Evolutionary conservation across 2,329 filamentous ascomycete genomes (phyloP), one percentile per base, ranked within the genome.

Genomic region (Penicillium palitans): DNA sequence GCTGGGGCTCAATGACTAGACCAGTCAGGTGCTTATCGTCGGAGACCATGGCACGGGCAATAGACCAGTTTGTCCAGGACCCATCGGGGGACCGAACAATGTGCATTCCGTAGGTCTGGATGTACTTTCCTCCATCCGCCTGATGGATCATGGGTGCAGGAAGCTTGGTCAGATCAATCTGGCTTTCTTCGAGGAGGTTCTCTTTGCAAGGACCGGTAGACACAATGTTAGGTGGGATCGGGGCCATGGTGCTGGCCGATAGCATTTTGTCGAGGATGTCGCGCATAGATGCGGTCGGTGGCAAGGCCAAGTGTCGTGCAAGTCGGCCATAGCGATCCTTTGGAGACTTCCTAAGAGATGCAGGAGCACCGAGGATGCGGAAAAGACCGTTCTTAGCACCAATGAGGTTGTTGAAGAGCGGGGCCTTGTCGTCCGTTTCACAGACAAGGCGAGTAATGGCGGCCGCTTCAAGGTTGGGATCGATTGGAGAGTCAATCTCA

Each of bases 331-430:
- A 81, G 6, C 46, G 46, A 24, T 51, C 40, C 24, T 51, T 56
- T 6, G 54, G 12, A 6, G 70, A 64, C 2, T 62, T 70, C 0
- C 78, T 66, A 0, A 82, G 69, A 1, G 72, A 74, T 4, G 67
- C 76, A 0, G 80, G 74, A 0, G 76, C 76, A 24, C 80, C 81
- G 5, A 83, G 72, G 24, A 83, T 82, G 10, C 80, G 72, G 60
- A 71, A 83, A 0, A 83, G 69, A 9, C 81, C 81, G 40, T 80
- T 64, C 33, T 77, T 63, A 5, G 70, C 68, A 1, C 81, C 81
- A 52, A 77, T 80, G 53, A 83, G 56, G 27, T 83, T 83, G 67
- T 82, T 80, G 73, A 83, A 82, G 0, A 84, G 73, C 0, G 81
- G 80, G 1, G 81, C 81, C 50, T 79, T 80, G 55, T 74, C 76